Evolutionary conservation across 2,329 filamentous ascomycete genomes (phyloP).

Genomic region (Fusarium sacchari): DNA sequence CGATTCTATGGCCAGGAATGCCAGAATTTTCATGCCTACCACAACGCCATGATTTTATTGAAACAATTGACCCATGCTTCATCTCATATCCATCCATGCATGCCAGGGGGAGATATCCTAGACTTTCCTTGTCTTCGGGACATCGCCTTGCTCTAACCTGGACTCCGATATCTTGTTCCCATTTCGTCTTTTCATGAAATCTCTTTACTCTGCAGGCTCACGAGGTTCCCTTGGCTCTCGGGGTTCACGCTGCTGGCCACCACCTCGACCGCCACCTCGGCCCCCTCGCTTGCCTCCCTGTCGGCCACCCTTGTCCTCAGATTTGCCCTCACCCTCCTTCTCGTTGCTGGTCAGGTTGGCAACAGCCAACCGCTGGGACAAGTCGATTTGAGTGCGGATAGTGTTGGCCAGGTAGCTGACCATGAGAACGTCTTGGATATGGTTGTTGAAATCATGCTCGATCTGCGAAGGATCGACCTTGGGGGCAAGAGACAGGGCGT

Average conservation of each 20-base stretch:
- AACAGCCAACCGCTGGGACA: slow-evolving; percentile 94
- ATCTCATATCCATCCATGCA: slow-evolving; percentile 44
- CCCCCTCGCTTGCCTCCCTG: slow-evolving; percentile 62
- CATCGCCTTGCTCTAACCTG: slow-evolving; percentile 37
- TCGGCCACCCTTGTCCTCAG: slow-evolving; percentile 57
- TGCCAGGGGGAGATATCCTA: slow-evolving; percentile 39
- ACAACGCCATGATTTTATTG: slow-evolving; percentile 53
- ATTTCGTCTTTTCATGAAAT: slow-evolving; percentile 18
- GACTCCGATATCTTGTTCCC: slow-evolving; percentile 32
- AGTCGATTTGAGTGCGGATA: slow-evolving; percentile 97
- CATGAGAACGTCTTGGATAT: slow-evolving; percentile 98
- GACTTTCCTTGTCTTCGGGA: slow-evolving; percentile 36
- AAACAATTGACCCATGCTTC: slow-evolving; percentile 48
- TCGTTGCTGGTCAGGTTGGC: slow-evolving; percentile 67
- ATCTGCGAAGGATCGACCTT: slow-evolving; percentile 93
- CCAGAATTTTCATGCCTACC: slow-evolving; percentile 48
- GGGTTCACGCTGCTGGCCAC: slow-evolving; percentile 60
- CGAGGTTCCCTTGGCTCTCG: slow-evolving; percentile 61
- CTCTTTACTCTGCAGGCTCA: slow-evolving; percentile 48
- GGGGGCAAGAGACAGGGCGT: slow-evolving; percentile 89
- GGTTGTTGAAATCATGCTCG: slow-evolving; percentile 99
- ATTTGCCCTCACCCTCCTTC: slow-evolving; percentile 61
- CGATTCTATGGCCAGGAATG: slow-evolving; percentile 48
- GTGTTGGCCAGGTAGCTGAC: slow-evolving; percentile 99
- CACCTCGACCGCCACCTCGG: slow-evolving; percentile 61